Conservation (phyloP, 73 alveolate species). For the Tetrahymena thermophila region DNA sequence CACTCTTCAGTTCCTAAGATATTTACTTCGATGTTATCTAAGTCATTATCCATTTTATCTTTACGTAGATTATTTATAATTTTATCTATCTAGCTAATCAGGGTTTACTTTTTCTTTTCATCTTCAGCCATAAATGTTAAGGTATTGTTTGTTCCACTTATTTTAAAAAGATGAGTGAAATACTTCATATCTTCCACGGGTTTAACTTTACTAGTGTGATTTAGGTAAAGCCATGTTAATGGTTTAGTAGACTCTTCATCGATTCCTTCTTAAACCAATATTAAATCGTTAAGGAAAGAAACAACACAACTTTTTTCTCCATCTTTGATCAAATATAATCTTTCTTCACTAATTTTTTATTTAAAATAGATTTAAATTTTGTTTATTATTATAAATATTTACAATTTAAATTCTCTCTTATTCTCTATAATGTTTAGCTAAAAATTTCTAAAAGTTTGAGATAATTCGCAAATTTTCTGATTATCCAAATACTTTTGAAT, state of each 20-base stretch:
- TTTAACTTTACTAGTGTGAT: not conserved
- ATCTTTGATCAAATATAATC: not conserved
- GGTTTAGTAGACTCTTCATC: not conserved
- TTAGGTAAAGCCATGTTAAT: not conserved
- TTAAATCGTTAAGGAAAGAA: not conserved
- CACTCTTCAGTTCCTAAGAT: not conserved
- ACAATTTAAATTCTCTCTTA: not conserved
- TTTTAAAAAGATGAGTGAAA: not conserved
- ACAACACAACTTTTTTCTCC: not conserved
- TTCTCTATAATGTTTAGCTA: not conserved
- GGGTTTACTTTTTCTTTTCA: not conserved
- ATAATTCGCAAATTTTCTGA: not conserved
- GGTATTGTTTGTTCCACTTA: not conserved
- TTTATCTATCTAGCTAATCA: not conserved
- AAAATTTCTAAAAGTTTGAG: not conserved
- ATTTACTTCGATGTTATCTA: not conserved
- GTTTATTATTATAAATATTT: too few species aligned
- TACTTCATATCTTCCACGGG: not conserved
- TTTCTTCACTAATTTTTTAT: not conserved
- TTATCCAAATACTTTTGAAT: not conserved
- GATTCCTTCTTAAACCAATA: not conserved
- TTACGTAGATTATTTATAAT: not conserved
- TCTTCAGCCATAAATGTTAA: not conserved
- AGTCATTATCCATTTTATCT: not conserved
- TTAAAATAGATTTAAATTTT: not conserved